Conservation (phyloP, 257 asterid genomes). For the Lavandula angustifolia region DNA sequence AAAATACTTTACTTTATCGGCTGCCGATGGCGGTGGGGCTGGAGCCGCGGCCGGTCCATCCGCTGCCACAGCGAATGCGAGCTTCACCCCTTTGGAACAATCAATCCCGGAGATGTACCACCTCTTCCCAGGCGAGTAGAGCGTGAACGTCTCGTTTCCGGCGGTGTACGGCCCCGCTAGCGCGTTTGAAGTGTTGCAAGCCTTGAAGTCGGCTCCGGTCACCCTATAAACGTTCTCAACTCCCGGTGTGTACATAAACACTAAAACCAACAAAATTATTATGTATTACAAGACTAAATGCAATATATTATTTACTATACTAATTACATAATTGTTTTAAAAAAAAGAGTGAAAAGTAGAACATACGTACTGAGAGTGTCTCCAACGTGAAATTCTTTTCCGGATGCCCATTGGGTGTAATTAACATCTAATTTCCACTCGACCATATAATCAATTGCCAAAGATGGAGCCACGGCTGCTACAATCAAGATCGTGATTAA, state of each 20-base stretch:
- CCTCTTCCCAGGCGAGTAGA: neutral
- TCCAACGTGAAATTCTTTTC: neutral
- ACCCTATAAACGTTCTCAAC: neutral
- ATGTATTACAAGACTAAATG: neutral
- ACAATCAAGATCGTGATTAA: neutral
- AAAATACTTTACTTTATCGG: too few relatives aligned
- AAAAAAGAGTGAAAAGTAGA: neutral
- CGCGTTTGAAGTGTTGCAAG: neutral
- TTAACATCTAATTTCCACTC: neutral
- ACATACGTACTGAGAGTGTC: neutral
- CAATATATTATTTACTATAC: too few relatives aligned
- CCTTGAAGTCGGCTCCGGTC: neutral
- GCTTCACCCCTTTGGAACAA: neutral
- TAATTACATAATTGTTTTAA: too few relatives aligned
- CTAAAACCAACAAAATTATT: neutral
- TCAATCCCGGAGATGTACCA: constrained; percentile 14
- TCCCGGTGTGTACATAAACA: neutral
- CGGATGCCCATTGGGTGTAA: neutral
- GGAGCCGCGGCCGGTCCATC: too few relatives aligned
- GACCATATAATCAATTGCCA: neutral
- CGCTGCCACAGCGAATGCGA: constrained; percentile 1
- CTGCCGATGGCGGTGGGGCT: too few relatives aligned
- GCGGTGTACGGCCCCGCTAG: neutral
- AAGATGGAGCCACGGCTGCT: neutral
- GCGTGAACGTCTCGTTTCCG: constrained; percentile 10